These are phyloP conservation scores for Phytophthora pistaciae DNA, from an alignment of 352 stramenopile genomes.

Conservation along the genomic window DNA sequence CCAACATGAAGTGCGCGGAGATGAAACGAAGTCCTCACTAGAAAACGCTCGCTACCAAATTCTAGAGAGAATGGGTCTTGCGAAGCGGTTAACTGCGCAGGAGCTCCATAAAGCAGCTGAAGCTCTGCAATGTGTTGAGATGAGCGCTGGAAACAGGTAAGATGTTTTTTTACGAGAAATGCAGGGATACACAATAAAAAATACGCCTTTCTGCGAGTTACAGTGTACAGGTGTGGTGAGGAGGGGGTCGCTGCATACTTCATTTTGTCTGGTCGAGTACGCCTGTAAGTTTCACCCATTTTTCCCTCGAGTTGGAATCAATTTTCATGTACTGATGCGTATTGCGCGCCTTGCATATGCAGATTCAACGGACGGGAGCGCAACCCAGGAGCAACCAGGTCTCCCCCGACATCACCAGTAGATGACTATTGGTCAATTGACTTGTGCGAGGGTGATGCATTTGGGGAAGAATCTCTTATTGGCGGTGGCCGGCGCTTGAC, in stretches of 20 bases:
- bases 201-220: background rate
- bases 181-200: background rate
- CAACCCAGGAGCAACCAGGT: background rate
- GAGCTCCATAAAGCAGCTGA: slow-evolving; percentile 10
- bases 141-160: slow-evolving; percentile 12
- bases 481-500: slow-evolving; percentile 8
- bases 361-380: slow-evolving; percentile 12
- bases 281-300: slow-evolving; percentile 14
- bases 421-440: slow-evolving; percentile 36
- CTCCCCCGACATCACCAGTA: background rate
- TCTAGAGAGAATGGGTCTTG: slow-evolving; percentile 18
- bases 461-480: slow-evolving; percentile 51
- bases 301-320: background rate
- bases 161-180: background rate
- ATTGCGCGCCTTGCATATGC: background rate
- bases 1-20: background rate
- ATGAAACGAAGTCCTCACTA: background rate
- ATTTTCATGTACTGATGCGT: background rate
- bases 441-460: slow-evolving; percentile 47
- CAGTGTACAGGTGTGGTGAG: slow-evolving; percentile 20
- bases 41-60: background rate
- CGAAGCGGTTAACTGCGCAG: slow-evolving; percentile 11
- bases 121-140: slow-evolving; percentile 4
- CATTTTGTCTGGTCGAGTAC: slow-evolving; percentile 19
- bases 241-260: slow-evolving; percentile 15